Evolutionary conservation across 2,329 filamentous ascomycete genomes (phyloP).

Genomic region (Colletotrichum falcatum): DNA sequence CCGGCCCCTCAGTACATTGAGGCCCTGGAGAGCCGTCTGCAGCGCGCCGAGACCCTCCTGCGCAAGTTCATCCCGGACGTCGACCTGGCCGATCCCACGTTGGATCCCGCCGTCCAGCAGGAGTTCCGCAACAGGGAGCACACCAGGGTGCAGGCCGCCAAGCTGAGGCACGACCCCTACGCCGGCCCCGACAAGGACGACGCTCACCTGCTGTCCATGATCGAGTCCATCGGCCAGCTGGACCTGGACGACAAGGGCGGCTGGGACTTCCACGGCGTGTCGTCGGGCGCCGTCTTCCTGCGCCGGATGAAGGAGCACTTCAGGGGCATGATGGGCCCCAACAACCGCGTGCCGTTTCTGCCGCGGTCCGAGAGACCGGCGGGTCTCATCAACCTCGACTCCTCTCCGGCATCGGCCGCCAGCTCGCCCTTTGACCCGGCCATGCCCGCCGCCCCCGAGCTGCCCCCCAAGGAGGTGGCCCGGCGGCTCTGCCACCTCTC

Average conservation of each 20-base stretch:
- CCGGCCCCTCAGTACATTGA: constrained; percentile 94
- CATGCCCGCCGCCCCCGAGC: constrained; percentile 68
- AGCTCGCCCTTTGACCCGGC: constrained; percentile 73
- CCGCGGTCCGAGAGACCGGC: constrained; percentile 61
- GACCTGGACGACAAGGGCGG: constrained; percentile 92
- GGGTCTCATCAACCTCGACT: constrained; percentile 72
- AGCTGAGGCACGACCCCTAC: constrained; percentile 53
- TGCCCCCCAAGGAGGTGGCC: constrained; percentile 74
- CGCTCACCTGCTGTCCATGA: constrained; percentile 90
- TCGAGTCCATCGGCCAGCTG: constrained; percentile 89
- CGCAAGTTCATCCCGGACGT: constrained; percentile 85
- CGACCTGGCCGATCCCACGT: constrained; percentile 84
- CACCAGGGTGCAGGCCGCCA: constrained; percentile 58
- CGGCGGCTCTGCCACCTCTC: constrained; percentile 66
- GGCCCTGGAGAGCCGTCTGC: constrained; percentile 83
- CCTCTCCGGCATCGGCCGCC: constrained; percentile 71
- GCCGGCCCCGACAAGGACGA: constrained; percentile 66
- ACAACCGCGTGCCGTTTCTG: constrained; percentile 70
- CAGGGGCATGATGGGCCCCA: constrained; percentile 76
- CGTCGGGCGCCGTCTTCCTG: constrained; percentile 91
- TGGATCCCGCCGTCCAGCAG: constrained; percentile 82
- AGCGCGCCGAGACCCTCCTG: constrained; percentile 84
- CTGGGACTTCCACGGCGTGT: constrained; percentile 95
- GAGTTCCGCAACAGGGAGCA: constrained; percentile 70
- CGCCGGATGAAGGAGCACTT: constrained; percentile 89